A percentile compares a stretch with the other conserved stretches of the same genome.
Evolutionary conservation across 1,284 basidiomycete species (phyloP).

Genomic region (Peniophora sp.): DNA sequence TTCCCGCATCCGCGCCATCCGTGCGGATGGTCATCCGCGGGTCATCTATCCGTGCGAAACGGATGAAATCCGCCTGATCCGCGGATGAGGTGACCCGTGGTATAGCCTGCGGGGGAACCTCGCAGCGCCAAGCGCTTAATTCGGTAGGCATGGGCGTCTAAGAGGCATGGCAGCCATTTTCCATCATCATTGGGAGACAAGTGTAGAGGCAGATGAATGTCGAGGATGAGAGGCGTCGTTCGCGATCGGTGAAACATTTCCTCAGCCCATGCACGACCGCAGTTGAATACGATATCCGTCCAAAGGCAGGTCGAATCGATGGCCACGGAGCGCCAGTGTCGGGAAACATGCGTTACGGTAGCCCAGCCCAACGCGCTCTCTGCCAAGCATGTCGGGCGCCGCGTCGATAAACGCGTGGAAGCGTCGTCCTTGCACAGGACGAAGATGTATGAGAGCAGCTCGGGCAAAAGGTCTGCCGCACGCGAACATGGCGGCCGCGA

Average conservation of each 20-base stretch:
- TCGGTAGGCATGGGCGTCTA: neutral
- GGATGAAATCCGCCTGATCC: too few species aligned
- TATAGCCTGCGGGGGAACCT: too few species aligned
- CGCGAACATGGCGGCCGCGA: neutral
- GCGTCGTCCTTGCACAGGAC: neutral
- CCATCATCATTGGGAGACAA: neutral
- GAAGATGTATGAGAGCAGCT: neutral
- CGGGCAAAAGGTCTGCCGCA: neutral
- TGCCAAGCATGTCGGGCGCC: neutral
- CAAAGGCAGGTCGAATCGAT: slow-evolving; percentile 6
- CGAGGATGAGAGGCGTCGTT: slow-evolving; percentile 3
- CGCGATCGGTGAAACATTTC: slow-evolving; percentile 8
- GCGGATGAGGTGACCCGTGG: too few species aligned
- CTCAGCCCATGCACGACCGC: slow-evolving; percentile 6
- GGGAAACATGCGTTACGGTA: slow-evolving; percentile 9
- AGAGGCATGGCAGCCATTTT: neutral
- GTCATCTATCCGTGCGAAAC: too few species aligned
- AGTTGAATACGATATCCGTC: slow-evolving; percentile 6
- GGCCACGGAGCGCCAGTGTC: slow-evolving; percentile 9
- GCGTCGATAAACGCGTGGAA: neutral
- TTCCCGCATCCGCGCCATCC: too few species aligned
- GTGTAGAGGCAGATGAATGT: neutral
- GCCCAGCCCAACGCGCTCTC: slow-evolving; percentile 7
- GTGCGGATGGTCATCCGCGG: too few species aligned
- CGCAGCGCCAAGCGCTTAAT: neutral